Base-by-base conservation (phyloP, 2,329 filamentous ascomycete genomes). In the Thelonectria discophora region DNA sequence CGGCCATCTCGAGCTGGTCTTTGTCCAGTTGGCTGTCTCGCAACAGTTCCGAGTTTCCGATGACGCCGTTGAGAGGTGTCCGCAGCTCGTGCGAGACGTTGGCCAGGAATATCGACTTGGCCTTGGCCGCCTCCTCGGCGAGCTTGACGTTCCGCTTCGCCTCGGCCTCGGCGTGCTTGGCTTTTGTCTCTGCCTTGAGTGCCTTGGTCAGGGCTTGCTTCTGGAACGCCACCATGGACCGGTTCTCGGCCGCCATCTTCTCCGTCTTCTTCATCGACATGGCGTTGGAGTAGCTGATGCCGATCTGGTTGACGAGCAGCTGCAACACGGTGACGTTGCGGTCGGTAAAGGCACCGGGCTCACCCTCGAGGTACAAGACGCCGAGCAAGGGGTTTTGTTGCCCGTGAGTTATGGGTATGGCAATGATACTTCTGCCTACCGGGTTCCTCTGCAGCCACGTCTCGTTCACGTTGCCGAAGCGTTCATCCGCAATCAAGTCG, bases 61-160 rank as follows among this genome's bases (percentile, higher is more conserved):
- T 94, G 9, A 96, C 92, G 30, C 93, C 93, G 60, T 94, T 94
- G 51, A 97, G 88, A 0, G 93, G 93, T 2, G 91, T 94, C 48
- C 90, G 87, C 60, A 94, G 79, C 76, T 94, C 91, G 76, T 94
- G 91, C 2, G 90, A 93, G 67, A 94, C 92, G 65, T 92, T 91
- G 42, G 90, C 89, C 46, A 91, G 79, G 77, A 94, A 94, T 59
- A 94, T 92, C 2, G 88, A 90, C 75, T 94, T 94, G 40, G 91
- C 91, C 76, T 91, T 92, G 20, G 91, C 90, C 11, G 91, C 91
- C 75, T 94, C 91, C 73, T 94, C 91, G 15, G 92, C 92, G 40
- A 94, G 83, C 76, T 91, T 90, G 73, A 94, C 90, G 74, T 92
- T 93, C 62, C 89, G 86, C 72, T 91, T 88, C 8, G 91, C 91